phyloP scores from a whole-genome alignment of 176 grass and related monocot species.

The Canna indica region DNA sequence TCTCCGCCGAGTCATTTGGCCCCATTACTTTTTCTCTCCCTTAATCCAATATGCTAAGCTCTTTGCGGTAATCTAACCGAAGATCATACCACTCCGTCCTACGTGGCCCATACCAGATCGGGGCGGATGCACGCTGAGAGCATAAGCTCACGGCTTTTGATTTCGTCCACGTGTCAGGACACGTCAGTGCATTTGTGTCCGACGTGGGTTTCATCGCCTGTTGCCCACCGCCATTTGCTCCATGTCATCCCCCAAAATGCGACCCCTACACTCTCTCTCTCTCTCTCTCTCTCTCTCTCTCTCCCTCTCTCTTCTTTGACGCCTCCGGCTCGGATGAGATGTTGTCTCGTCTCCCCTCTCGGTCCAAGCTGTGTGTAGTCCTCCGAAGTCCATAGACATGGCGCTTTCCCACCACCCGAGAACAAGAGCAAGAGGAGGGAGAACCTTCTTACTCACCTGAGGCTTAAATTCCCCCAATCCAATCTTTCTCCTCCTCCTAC shows the following conservation, averaged over 20 bases:
- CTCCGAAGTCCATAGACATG: neutral
- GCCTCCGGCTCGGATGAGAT: conserved; percentile 9
- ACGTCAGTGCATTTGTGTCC: conserved; percentile 2
- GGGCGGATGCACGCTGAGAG: conserved; percentile 18
- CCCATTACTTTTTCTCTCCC: no score
- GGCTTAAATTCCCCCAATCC: neutral
- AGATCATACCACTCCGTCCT: neutral
- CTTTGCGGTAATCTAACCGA: fast-evolving
- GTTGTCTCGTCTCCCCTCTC: neutral
- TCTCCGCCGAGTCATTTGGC: neutral
- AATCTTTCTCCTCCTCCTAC: neutral
- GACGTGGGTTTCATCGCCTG: neutral
- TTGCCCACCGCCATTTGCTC: conserved; percentile 57
- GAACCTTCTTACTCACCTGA: neutral
- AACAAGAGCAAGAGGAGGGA: neutral
- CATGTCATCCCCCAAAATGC: conserved; percentile 33
- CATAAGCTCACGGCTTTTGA: conserved; percentile 63
- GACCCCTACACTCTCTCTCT: conserved; percentile 2
- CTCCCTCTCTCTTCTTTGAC: neutral
- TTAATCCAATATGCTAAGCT: neutral
- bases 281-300: neutral
- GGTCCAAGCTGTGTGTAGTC: no score
- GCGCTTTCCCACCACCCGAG: neutral
- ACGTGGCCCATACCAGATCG: conserved; percentile 37
- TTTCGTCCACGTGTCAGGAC: conserved; percentile 35